Evolutionary conservation across 495 filamentous ascomycete species (phyloP), one percentile per base, ranked within the genome.

Genomic region (Podospora fimiseda): DNA sequence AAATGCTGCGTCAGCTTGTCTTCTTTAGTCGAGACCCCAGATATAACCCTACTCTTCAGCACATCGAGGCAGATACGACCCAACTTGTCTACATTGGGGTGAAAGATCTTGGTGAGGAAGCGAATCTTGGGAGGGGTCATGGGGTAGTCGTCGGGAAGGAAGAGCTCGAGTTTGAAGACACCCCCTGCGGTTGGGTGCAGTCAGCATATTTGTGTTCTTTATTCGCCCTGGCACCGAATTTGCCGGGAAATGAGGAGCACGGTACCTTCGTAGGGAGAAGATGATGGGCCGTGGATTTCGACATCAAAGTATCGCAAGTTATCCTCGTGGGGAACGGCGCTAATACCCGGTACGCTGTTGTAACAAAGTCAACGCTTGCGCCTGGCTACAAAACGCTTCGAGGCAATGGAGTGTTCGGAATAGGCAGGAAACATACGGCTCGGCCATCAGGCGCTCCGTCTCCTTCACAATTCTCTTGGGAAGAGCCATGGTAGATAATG

Each of bases 111-210:
- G 58, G 93, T 99, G 16, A 99, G 73, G 72, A 99, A 99, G 37
- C 93, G 87, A 58, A 99, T 96, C 75, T 96, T 96, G 11, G 93
- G 93, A 22, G 93, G 93, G 30, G 89, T 94, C 93, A 99, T 99
- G 9, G 93, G 93, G 64, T 99, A 99, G 71, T 99, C 93, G 63
- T 99, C 93, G 30, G 93, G 94, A n/a, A 99, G 78, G 73, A 99
- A 99, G 7, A 99, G 80, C 71, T 99, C 93, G 52, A 96, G 89
- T 66, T 91, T 90, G 78, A 99, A 99, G 59, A 95, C 81, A 45
- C 93, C 93, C 60, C 89, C 93, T 95, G 58, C 42, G 44, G 8
- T 3, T 57, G 22, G 45, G 48, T 33, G n/a, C 11, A 33, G 27
- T 33, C 27, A 33, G n/a, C n/a, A n/a, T n/a, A n/a, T n/a, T n/a